phyloP scores from a whole-genome alignment of 805 yeast species.

The Saccharomyces cerevisiae region DNA sequence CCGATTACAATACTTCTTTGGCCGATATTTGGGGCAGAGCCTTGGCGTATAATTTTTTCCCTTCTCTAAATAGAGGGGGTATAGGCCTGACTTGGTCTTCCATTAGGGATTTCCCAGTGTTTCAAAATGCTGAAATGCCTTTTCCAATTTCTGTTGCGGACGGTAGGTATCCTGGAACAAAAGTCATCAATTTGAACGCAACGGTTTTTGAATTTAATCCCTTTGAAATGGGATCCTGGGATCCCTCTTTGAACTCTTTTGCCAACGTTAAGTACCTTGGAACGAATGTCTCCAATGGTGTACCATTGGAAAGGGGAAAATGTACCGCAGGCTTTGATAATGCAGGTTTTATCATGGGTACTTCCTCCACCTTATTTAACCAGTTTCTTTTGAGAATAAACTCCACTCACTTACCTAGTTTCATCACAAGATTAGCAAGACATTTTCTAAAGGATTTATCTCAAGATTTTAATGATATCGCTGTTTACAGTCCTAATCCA shows the following conservation, averaged over 20 bases:
- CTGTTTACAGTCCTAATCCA: constrained; percentile 66
- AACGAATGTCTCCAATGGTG: constrained; percentile 53
- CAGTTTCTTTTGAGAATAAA: constrained; percentile 53
- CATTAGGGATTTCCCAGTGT: constrained; percentile 53
- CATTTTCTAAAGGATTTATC: constrained; percentile 39
- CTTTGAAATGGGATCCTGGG: constrained; percentile 83
- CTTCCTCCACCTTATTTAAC: constrained; percentile 77
- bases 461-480: constrained; percentile 54
- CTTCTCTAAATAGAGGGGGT: constrained; percentile 49
- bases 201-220: constrained; percentile 63
- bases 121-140: constrained; percentile 57
- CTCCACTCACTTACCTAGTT: constrained; percentile 42
- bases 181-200: constrained; percentile 54
- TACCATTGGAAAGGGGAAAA: constrained; percentile 37
- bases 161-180: constrained; percentile 57
- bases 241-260: constrained; percentile 60
- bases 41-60: constrained; percentile 67
- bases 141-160: constrained; percentile 62
- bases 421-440: constrained; percentile 38
- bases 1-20: constrained; percentile 59
- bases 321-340: constrained; percentile 74
- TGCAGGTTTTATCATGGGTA: constrained; percentile 74
- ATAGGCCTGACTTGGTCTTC: constrained; percentile 55
- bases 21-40: constrained; percentile 81
- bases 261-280: constrained; percentile 65